These are phyloP conservation scores for Boletus subparvulus DNA, from an alignment of 768 basidiomycete genomes.

Conservation along the genomic window DNA sequence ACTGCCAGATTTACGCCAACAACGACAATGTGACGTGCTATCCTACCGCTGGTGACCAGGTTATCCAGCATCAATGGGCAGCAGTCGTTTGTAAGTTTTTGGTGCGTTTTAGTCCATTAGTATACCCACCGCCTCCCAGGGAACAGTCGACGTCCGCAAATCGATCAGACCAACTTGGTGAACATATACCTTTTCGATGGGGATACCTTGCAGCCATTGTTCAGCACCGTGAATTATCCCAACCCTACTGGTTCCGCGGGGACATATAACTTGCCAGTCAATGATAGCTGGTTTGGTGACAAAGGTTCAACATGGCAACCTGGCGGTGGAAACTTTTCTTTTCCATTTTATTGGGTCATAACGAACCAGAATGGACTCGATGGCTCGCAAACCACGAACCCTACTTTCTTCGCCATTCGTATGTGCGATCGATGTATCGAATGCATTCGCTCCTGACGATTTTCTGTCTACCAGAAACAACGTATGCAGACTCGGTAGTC, in stretches of 20 bases:
- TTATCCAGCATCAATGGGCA: conserved; percentile 75
- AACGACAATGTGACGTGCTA: conserved; percentile 80
- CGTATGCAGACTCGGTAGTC: conserved; percentile 64
- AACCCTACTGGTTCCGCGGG: conserved; percentile 60
- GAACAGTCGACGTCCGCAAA: conserved; percentile 70
- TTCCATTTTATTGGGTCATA: conserved; percentile 78
- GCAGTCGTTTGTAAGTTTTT: conserved; percentile 73
- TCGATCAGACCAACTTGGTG: conserved; percentile 61
- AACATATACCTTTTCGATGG: conserved; percentile 78
- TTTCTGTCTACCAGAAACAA: conserved; percentile 56
- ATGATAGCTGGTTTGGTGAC: conserved; percentile 74
- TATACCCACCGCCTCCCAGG: conserved; percentile 43
- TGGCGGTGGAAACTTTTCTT: conserved; percentile 49
- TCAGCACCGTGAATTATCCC: conserved; percentile 46
- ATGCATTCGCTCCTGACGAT: conserved; percentile 6
- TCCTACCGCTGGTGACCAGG: conserved; percentile 51
- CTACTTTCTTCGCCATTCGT: conserved; percentile 82
- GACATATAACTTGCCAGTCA: conserved; percentile 49
- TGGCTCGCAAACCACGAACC: conserved; percentile 59
- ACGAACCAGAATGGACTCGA: conserved; percentile 58
- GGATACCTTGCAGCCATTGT: conserved; percentile 53
- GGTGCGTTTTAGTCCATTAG: conserved; percentile 5
- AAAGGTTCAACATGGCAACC: conserved; percentile 48
- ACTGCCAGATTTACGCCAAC: conserved; percentile 57
- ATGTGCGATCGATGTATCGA: conserved; percentile 38